These are phyloP conservation scores for Ambrosia artemisiifolia DNA, from an alignment of 129 eudicot genomes.

Conservation along the genomic window DNA sequence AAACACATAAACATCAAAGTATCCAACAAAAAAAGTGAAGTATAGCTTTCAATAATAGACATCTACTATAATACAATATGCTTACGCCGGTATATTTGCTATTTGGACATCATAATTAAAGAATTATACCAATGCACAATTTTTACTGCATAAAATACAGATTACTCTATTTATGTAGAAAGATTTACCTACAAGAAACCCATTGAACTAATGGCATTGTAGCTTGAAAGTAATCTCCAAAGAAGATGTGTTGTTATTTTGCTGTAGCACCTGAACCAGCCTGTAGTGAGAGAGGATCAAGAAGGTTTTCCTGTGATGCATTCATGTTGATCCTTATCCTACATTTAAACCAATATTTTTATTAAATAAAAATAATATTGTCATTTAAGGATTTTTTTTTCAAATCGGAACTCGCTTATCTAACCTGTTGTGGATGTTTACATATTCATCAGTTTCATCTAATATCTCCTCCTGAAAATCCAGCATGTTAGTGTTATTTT, in stretches of 20 bases:
- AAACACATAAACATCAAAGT: not conserved
- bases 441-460: slow-evolving; percentile 98
- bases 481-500: not conserved
- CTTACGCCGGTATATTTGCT: not conserved
- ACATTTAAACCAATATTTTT: slow-evolving; percentile 21
- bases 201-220: slow-evolving; percentile 10
- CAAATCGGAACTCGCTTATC: not conserved
- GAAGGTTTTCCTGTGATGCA: slow-evolving; percentile 69
- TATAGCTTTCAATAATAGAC: slow-evolving; percentile 10
- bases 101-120: not conserved
- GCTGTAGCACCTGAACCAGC: slow-evolving; percentile 26
- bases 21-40: not conserved
- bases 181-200: slow-evolving; percentile 18
- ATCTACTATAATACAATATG: slow-evolving; percentile 14
- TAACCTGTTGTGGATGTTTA: slow-evolving; percentile 94
- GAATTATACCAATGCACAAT: slow-evolving; percentile 7
- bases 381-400: not conserved
- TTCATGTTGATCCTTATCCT: slow-evolving; percentile 95
- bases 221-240: slow-evolving; percentile 8
- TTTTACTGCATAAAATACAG: slow-evolving; percentile 14
- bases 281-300: slow-evolving; percentile 29
- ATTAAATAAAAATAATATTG: not conserved
- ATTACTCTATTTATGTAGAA: slow-evolving; percentile 11
- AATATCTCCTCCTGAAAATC: slow-evolving; percentile 89
- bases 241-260: slow-evolving; percentile 32